phyloP scores from a whole-genome alignment of 2,329 filamentous ascomycete genomes.

The Trichoderma pleuroti region DNA sequence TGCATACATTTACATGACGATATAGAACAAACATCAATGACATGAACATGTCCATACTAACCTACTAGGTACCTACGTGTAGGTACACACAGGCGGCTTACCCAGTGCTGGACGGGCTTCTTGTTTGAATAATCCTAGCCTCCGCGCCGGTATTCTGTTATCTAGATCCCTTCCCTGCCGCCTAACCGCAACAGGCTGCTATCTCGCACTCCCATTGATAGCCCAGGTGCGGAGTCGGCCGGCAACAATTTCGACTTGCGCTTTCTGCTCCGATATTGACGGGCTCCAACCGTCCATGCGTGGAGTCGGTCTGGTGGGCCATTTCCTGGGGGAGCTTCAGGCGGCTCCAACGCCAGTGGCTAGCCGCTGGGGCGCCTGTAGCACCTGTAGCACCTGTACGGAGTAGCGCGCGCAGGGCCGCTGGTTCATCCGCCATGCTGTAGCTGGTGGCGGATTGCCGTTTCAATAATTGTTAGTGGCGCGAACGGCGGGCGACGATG shows the following conservation, averaged over 20 bases:
- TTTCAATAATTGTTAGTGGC: background rate
- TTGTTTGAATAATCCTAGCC: background rate
- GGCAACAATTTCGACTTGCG: background rate
- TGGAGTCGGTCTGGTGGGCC: background rate
- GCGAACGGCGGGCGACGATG: background rate
- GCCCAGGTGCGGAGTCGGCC: constrained; percentile 2
- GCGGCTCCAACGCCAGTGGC: background rate
- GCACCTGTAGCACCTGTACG: too few species aligned
- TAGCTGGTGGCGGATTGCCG: background rate
- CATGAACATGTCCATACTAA: background rate
- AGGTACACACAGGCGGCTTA: background rate
- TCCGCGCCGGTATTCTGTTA: background rate
- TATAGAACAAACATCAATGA: background rate
- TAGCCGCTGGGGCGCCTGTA: background rate
- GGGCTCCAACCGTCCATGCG: background rate
- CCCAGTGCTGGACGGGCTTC: background rate
- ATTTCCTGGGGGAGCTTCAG: background rate
- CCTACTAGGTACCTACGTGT: too few species aligned
- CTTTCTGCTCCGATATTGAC: background rate
- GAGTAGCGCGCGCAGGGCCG: background rate
- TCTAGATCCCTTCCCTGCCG: constrained; percentile 7
- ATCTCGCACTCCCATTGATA: constrained; percentile 11
- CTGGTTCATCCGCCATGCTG: background rate
- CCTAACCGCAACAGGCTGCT: constrained; percentile 15
- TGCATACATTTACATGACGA: background rate